Conservation (phyloP, 2,329 filamentous ascomycete genomes). For the Verticillium nonalfalfae region DNA sequence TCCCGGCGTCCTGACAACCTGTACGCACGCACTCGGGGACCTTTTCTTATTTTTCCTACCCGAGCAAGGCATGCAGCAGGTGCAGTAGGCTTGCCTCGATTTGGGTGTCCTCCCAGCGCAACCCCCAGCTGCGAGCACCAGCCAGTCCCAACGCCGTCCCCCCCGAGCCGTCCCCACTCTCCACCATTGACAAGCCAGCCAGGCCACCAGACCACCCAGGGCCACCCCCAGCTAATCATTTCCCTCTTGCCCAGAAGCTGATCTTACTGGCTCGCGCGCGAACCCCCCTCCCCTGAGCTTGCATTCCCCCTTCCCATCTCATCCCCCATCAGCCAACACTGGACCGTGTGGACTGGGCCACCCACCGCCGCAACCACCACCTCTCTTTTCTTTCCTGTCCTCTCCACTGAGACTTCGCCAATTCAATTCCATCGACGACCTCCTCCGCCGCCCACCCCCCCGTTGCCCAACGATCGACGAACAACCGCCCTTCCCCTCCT, state of each 20-base stretch:
- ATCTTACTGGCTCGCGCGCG: slow-evolving; percentile 12
- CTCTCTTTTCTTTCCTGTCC: slow-evolving; percentile 1
- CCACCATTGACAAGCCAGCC: neutral
- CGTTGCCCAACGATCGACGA: slow-evolving; percentile 9
- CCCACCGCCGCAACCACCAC: neutral
- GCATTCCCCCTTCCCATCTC: slow-evolving; percentile 13
- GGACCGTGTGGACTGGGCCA: neutral
- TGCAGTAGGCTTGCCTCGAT: neutral
- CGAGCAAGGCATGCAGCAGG: neutral
- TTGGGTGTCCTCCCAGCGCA: neutral
- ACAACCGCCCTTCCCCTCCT: slow-evolving; percentile 1
- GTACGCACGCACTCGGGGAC: neutral
- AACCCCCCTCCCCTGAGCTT: slow-evolving; percentile 13
- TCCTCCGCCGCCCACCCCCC: slow-evolving; percentile 11
- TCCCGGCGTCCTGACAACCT: neutral
- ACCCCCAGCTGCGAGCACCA: neutral
- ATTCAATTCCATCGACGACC: slow-evolving; percentile 2
- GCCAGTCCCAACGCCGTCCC: neutral
- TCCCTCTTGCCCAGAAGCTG: slow-evolving; percentile 8
- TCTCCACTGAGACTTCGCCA: slow-evolving; percentile 4
- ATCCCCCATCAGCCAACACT: neutral
- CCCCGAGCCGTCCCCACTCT: neutral
- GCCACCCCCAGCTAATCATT: slow-evolving; percentile 8
- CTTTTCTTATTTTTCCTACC: neutral
- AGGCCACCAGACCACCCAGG: neutral